A percentile compares a stretch with the other conserved stretches of the same genome.
Conservation (phyloP, 2,329 filamentous ascomycete species). For the Ophiostoma ulmi region DNA sequence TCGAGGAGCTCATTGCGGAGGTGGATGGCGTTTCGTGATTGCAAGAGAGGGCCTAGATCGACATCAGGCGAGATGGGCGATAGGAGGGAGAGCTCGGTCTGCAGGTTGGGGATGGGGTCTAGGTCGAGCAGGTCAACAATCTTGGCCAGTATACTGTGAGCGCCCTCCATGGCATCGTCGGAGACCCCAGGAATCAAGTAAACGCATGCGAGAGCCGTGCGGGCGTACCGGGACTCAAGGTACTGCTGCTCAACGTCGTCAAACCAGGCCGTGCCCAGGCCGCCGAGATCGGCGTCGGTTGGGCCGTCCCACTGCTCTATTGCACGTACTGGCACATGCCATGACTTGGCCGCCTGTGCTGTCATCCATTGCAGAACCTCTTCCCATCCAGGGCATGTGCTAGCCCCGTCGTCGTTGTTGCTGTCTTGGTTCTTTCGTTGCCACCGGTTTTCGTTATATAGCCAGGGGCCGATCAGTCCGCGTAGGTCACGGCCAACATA, state of each 20-base stretch:
- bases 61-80: conserved; percentile 35
- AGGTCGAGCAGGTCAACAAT: conserved; percentile 57
- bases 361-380: conserved; percentile 63
- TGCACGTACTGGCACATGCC: conserved; percentile 57
- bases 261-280: conserved; percentile 52
- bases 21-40: conserved; percentile 39
- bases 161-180: conserved; percentile 52
- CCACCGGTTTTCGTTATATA: conserved; percentile 60
- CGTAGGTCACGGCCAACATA: conserved; percentile 59
- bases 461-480: conserved; percentile 67
- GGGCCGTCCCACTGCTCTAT: conserved; percentile 71
- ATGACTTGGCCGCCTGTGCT: conserved; percentile 51
- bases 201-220: conserved; percentile 60
- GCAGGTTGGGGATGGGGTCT: conserved; percentile 47
- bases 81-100: conserved; percentile 44
- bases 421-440: conserved; percentile 31
- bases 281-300: conserved; percentile 62
- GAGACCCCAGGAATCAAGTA: conserved; percentile 61
- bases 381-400: conserved; percentile 58
- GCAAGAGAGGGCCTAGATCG: conserved; percentile 35
- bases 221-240: conserved; percentile 60
- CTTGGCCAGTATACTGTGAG: conserved; percentile 56
- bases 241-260: conserved; percentile 55
- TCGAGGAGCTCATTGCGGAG: conserved; percentile 52
- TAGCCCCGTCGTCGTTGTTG: conserved; percentile 24